A percentile compares a stretch with the other conserved stretches of the same genome.
These are phyloP conservation scores for Termitomyces sp. DNA, from an alignment of 768 basidiomycete species.

Conservation along the genomic window DNA sequence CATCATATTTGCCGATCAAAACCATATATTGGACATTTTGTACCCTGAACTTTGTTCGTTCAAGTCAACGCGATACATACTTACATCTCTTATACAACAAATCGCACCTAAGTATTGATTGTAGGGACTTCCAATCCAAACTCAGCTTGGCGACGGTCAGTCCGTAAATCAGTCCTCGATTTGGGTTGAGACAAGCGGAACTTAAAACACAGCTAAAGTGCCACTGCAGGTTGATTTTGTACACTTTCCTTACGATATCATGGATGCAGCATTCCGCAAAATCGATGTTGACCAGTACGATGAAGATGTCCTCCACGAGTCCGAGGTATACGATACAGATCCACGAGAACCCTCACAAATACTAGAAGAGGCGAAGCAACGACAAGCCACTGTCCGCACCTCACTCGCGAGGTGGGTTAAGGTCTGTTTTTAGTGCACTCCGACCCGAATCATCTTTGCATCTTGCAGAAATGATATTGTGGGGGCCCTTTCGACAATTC, in stretches of 20 bases:
- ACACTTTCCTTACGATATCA: conserved; percentile 9
- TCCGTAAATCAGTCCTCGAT: neutral
- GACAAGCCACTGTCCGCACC: conserved; percentile 58
- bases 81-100: neutral
- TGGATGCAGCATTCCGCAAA: conserved; percentile 73
- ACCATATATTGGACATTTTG: neutral
- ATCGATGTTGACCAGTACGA: conserved; percentile 94
- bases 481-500: conserved; percentile 64
- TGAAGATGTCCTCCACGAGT: conserved; percentile 82
- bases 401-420: conserved; percentile 65
- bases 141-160: neutral
- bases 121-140: neutral
- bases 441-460: neutral
- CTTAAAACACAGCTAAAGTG: neutral
- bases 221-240: neutral
- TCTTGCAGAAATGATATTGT: conserved; percentile 63
- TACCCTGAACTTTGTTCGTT: neutral
- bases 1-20: neutral
- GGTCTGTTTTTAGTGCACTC: neutral
- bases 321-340: conserved; percentile 84
- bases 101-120: neutral
- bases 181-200: neutral
- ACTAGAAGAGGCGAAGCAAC: conserved; percentile 68
- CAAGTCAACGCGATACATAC: neutral
- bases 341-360: conserved; percentile 73